Conservation (phyloP, 345 rosid genomes). For the Gynandropsis gynandra region DNA sequence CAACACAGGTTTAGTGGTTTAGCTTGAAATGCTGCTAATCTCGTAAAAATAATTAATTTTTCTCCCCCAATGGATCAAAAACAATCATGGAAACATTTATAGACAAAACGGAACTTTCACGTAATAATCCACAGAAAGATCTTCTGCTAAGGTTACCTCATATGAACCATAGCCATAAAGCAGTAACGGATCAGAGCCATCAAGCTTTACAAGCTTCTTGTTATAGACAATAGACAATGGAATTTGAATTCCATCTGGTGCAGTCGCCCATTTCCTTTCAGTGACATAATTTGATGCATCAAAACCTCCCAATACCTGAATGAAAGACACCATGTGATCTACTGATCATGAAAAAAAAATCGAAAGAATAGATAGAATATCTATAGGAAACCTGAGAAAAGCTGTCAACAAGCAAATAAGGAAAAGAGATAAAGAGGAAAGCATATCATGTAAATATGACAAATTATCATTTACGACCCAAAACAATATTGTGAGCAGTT, state of each 20-base stretch:
- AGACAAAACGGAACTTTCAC: too few species aligned
- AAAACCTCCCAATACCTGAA: constrained; percentile 86
- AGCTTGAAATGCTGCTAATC: too few species aligned
- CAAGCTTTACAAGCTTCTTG: constrained; percentile 67
- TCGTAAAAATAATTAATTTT: too few species aligned
- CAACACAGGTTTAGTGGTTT: too few species aligned
- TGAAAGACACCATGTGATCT: constrained; percentile 1
- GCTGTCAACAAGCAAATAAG: neutral
- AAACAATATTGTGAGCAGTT: too few species aligned
- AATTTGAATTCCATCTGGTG: constrained; percentile 75
- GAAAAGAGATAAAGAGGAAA: neutral
- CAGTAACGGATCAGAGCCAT: constrained; percentile 72
- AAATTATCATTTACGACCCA: neutral
- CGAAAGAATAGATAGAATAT: constrained; percentile 3
- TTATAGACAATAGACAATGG: constrained; percentile 74
- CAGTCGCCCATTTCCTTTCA: constrained; percentile 85
- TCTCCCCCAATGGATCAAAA: too few species aligned
- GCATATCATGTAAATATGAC: neutral
- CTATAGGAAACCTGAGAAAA: neutral
- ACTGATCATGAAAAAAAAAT: constrained; percentile 5
- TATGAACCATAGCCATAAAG: constrained; percentile 96
- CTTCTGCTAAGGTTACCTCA: constrained; percentile 50
- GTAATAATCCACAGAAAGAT: neutral
- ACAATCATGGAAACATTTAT: too few species aligned
- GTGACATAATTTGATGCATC: constrained; percentile 71